These are phyloP conservation scores for Ilyonectria sp. DNA, from an alignment of 2,329 filamentous ascomycete species.

Conservation along the genomic window DNA sequence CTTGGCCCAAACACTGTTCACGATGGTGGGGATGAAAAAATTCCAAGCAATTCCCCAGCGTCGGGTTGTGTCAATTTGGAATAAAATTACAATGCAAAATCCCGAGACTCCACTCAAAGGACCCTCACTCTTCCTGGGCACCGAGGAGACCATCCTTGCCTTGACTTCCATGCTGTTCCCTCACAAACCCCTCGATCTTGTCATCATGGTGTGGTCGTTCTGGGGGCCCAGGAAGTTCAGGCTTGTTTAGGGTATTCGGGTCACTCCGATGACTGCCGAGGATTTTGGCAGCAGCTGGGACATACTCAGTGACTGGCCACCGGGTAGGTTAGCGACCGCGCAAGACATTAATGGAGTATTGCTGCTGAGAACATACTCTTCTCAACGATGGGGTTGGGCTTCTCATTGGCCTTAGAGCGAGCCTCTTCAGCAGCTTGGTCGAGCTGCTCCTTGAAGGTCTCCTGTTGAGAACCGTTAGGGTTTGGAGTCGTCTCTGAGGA, in stretches of 20 bases:
- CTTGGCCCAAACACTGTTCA: not conserved
- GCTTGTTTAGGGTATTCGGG: conserved; percentile 37
- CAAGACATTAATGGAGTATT: not conserved
- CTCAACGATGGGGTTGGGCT: conserved; percentile 57
- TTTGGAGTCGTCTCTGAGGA: conserved; percentile 28
- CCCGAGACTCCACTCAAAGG: not conserved
- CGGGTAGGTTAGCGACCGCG: conserved; percentile 16
- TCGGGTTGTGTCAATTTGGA: not conserved
- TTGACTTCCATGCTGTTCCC: conserved; percentile 67
- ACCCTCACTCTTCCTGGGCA: conserved; percentile 26
- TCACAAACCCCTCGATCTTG: conserved; percentile 68
- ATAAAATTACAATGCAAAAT: not conserved
- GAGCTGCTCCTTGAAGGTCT: conserved; percentile 61
- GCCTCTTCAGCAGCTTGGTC: conserved; percentile 59
- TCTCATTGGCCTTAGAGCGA: conserved; percentile 46
- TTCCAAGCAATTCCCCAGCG: not conserved
- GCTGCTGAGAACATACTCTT: conserved; percentile 55
- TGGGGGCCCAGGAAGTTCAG: conserved; percentile 55
- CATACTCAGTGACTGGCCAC: conserved; percentile 58
- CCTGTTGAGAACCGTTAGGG: conserved; percentile 30
- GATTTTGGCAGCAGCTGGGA: conserved; percentile 60
- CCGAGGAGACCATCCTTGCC: conserved; percentile 47
- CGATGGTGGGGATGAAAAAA: not conserved
- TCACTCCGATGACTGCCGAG: conserved; percentile 55
- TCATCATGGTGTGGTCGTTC: conserved; percentile 62